Conservation (phyloP, 257 asterid genomes). For the Nicotiana undulata region DNA sequence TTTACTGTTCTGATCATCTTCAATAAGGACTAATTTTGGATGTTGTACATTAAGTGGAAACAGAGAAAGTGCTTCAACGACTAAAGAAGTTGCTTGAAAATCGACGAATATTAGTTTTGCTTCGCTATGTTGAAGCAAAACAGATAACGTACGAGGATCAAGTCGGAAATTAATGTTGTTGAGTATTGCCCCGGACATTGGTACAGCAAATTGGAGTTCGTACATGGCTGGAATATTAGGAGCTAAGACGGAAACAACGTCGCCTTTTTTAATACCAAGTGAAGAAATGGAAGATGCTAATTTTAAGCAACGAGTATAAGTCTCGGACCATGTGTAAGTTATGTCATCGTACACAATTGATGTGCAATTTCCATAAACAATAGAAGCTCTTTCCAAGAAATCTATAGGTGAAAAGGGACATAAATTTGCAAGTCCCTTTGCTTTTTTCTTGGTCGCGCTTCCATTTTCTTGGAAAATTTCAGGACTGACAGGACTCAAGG, state of each 20-base stretch:
- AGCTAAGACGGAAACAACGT: constrained; percentile 51
- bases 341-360: constrained; percentile 32
- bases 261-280: constrained; percentile 30
- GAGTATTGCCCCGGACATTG: constrained; percentile 53
- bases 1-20: background rate
- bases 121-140: constrained; percentile 32
- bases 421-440: constrained; percentile 13
- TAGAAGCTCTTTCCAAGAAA: constrained; percentile 38
- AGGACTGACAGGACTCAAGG: background rate
- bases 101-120: constrained; percentile 48
- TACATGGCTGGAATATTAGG: constrained; percentile 58
- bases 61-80: constrained; percentile 34
- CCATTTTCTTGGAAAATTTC: background rate
- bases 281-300: constrained; percentile 41
- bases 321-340: constrained; percentile 40
- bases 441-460: background rate
- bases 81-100: constrained; percentile 19
- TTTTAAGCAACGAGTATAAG: constrained; percentile 31
- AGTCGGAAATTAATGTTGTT: constrained; percentile 48
- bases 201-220: constrained; percentile 65
- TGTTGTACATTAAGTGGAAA: constrained; percentile 18
- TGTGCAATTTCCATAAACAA: constrained; percentile 34
- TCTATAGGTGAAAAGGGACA: constrained; percentile 34
- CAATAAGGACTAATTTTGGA: constrained; percentile 26
- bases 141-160: constrained; percentile 32